phyloP scores from a whole-genome alignment of 2,329 filamentous ascomycete genomes.

The Botryosphaeria agaves region DNA sequence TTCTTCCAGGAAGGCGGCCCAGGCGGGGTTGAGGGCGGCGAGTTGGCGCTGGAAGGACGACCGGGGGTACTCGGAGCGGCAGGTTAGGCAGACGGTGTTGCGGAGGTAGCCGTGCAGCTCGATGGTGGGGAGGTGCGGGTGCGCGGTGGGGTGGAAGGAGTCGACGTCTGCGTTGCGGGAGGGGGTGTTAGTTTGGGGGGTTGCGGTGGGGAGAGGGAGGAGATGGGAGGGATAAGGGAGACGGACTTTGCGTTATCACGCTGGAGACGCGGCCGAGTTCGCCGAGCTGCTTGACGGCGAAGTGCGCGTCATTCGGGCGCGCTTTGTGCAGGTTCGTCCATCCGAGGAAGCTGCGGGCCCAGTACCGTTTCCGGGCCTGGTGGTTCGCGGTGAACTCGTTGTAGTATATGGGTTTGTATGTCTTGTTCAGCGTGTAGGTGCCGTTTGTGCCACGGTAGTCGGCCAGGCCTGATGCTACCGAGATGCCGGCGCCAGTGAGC shows the following conservation, averaged over 20 bases:
- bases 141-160: constrained; percentile 69
- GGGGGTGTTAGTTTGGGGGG: not conserved
- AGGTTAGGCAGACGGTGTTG: constrained; percentile 64
- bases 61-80: constrained; percentile 53
- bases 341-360: constrained; percentile 86
- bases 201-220: not conserved
- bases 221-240: not conserved
- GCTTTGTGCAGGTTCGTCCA: constrained; percentile 71
- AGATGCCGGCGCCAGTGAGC: constrained; percentile 76
- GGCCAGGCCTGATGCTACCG: constrained; percentile 78
- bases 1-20: constrained; percentile 59
- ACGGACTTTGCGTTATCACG: constrained; percentile 68
- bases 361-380: constrained; percentile 80
- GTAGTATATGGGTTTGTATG: constrained; percentile 82
- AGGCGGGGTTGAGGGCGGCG: constrained; percentile 65
- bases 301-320: constrained; percentile 64
- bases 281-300: constrained; percentile 56
- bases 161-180: constrained; percentile 48
- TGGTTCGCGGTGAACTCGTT: constrained; percentile 74
- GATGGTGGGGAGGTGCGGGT: constrained; percentile 56
- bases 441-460: constrained; percentile 84
- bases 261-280: constrained; percentile 52
- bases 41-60: constrained; percentile 60
- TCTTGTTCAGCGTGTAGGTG: constrained; percentile 83
- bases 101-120: constrained; percentile 88